Base-by-base conservation (phyloP, 768 basidiomycete genomes). In the Pisolithus microcarpus region DNA sequence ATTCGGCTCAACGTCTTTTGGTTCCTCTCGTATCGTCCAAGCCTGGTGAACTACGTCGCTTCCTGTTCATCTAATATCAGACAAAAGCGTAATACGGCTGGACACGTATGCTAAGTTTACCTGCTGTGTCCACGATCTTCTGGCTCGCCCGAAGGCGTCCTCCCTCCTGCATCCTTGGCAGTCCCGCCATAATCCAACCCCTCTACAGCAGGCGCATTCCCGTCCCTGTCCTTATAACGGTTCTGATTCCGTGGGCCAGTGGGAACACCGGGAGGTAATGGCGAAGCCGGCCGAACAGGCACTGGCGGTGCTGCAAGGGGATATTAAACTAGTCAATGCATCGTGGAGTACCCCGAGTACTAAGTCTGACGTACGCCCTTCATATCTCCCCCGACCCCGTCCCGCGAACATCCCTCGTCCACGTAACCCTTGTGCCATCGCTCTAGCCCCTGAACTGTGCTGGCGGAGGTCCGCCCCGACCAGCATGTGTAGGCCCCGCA, bases 221-320 rank as follows among this genome's bases (percentile, higher is more conserved):
- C 82, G 61, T 91, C 89, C 38, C 88, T 77, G 65, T 92, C 90
- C 72, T 91, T 91, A 71, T 92, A 91, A 63, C 89, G 89, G 62
- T 87, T 88, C 66, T 87, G 86, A 64, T 91, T 91, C 40, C 90
- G 75, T 11, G 90, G 90, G 1, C 90, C 90, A 0, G 90, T 92
- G 1, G 90, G 90, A 18, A 92, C 90, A 52, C 84, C 84, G 13
- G 90, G 88, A 1, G 90, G 90, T 1, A 92, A 75, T 16, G 90
- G 90, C 0, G 90, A 91, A 6, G 88, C 85, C 4, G 90, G 84
- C 52, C 89, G 78, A 34, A 81, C 81, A 38, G 85, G 81, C 7
- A 75, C 73, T 50, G 74, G 72, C 23, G 80, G 77, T 44, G 65
- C 65, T 66, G 38, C 36, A 36, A 36, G 38, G 31, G 37, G 37